Percentiles rank a stretch among this genome's conserved stretches.
Evolutionary conservation across 2,329 filamentous ascomycete genomes (phyloP).

Genomic region (Metarhizium guizhouense): DNA sequence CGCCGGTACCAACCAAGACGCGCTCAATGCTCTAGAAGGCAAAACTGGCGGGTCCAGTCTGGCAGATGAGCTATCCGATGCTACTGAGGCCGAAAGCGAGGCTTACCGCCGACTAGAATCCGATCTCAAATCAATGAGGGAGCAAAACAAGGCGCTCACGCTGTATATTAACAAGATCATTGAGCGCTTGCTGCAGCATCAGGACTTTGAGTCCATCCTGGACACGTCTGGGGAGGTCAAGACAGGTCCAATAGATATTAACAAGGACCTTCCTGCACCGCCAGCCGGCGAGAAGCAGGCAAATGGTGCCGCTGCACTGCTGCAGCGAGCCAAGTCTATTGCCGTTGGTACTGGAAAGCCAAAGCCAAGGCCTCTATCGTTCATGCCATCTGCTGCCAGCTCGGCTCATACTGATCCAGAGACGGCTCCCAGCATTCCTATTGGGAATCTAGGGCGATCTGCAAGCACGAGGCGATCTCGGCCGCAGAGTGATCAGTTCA

Average conservation of each 20-base stretch:
- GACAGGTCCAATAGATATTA: slow-evolving; percentile 37
- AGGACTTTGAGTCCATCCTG: slow-evolving; percentile 89
- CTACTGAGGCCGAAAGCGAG: slow-evolving; percentile 51
- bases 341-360: slow-evolving; percentile 39
- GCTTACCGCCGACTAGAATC: slow-evolving; percentile 61
- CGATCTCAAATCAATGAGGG: slow-evolving; percentile 72
- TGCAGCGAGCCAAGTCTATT: slow-evolving; percentile 55
- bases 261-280: slow-evolving; percentile 80
- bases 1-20: slow-evolving; percentile 51
- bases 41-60: slow-evolving; percentile 47
- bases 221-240: slow-evolving; percentile 61
- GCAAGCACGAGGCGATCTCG: slow-evolving; percentile 45
- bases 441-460: slow-evolving; percentile 47
- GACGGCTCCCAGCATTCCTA: slow-evolving; percentile 68
- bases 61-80: slow-evolving; percentile 80
- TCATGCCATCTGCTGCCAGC: slow-evolving; percentile 34
- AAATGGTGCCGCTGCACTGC: slow-evolving; percentile 35
- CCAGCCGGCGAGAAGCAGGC: slow-evolving; percentile 28
- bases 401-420: slow-evolving; percentile 55
- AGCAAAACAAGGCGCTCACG: slow-evolving; percentile 94
- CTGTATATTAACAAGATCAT: slow-evolving; percentile 99
- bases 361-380: slow-evolving; percentile 47
- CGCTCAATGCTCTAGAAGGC: slow-evolving; percentile 56
- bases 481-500: slow-evolving; percentile 56
- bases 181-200: slow-evolving; percentile 84